Evolutionary conservation across 2,329 filamentous ascomycete genomes (phyloP).

Genomic region (Pleurostoma richardsiae): DNA sequence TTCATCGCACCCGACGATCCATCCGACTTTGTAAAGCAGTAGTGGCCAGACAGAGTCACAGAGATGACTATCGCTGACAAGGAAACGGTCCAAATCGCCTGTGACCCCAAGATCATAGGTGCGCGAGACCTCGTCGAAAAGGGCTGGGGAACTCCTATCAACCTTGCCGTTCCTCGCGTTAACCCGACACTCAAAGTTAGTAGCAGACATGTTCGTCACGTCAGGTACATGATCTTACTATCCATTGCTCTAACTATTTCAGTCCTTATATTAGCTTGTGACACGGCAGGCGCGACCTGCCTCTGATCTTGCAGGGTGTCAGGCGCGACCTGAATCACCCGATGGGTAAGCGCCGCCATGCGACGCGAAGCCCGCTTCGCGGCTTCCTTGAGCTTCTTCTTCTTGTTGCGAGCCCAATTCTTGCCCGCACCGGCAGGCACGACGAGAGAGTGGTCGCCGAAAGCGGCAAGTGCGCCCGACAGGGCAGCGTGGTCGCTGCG

Average conservation of each 20-base stretch:
- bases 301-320: too few relatives aligned
- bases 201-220: constrained; percentile 44
- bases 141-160: constrained; percentile 25
- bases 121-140: constrained; percentile 36
- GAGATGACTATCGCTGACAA: constrained; percentile 29
- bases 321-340: too few relatives aligned
- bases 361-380: too few relatives aligned
- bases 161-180: constrained; percentile 39
- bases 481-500: too few relatives aligned
- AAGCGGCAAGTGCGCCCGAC: too few relatives aligned
- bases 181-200: constrained; percentile 44
- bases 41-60: constrained; percentile 36
- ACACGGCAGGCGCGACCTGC: too few relatives aligned
- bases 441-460: too few relatives aligned
- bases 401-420: too few relatives aligned
- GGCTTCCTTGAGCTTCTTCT: too few relatives aligned
- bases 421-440: too few relatives aligned
- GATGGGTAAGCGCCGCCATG: too few relatives aligned
- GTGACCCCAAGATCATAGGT: constrained; percentile 38
- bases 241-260: constrained; percentile 54
- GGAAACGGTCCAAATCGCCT: constrained; percentile 33
- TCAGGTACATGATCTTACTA: constrained; percentile 44
- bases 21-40: constrained; percentile 27
- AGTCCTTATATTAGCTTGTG: constrained; percentile 65
- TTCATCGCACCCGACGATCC: constrained; percentile 34